Base-by-base conservation (phyloP, 108 stramenopile genomes). In the Nitzschia palea region DNA sequence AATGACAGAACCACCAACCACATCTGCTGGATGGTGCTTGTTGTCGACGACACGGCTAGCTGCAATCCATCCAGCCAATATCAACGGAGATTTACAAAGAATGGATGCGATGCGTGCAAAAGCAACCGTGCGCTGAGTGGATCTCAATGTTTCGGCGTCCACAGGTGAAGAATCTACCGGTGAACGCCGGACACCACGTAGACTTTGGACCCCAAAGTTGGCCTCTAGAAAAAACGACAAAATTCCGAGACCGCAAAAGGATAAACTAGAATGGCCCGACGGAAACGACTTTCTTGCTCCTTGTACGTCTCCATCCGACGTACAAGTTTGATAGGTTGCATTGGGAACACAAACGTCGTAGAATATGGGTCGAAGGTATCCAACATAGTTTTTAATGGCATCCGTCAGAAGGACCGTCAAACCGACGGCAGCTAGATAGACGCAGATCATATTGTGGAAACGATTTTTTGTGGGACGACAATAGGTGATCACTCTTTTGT, bases 1-100 rank as follows among this genome's bases (percentile, higher is more conserved):
- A 1, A 89, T 28, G 5, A 86, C 25, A 1, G 82, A 36, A 9
- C 88, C 88, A 18, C 61, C 80, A 3, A 86, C 67, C 27, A 89
- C 72, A 73, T 89, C 88, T 10, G 84, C 84, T 10, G 88, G 88
- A 55, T 70, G 73, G 64, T 89, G 88, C 17, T 53, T 37, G 53
- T 86, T 83, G 73, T 89, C 84, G 23, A 59, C 67, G 1, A 86
- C 73, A 4, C 88, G 76, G 3, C 70, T 76, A n/a, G 67, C 51
- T 17, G 80, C 66, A 48, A 89, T 67, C 33, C 71, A 85, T 0
- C 74, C 6, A 22, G 88, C 82, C n/a, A 85, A 14, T 5, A 57
- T 18, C 63, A 82, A 48, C 2, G 87, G 87, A 3, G 35, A 0
- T 1, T 73, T 57, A 29, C 74, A 74, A 6, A 76, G 35, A 26